A percentile compares a stretch with the other conserved stretches of the same genome.
Conservation (phyloP, 192 early-diverging fungal genomes). For the Backusella parvicylindrica region DNA sequence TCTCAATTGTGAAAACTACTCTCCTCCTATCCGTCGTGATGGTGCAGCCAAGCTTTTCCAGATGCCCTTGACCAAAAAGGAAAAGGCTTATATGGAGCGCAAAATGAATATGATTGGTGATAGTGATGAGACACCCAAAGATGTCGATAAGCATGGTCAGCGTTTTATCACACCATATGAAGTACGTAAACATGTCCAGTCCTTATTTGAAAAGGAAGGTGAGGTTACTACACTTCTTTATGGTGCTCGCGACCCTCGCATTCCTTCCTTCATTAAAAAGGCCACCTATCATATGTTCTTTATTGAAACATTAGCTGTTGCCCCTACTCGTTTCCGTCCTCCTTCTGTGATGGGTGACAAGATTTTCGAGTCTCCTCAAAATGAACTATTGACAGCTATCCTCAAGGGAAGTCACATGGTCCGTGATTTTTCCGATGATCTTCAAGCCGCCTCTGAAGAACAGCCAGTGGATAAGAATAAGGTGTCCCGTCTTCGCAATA, state of each 20-base stretch:
- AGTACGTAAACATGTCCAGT: conserved; percentile 71
- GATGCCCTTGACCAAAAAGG: conserved; percentile 65
- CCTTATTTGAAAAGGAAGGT: conserved; percentile 77
- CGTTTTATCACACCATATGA: conserved; percentile 69
- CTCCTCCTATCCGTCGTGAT: conserved; percentile 78
- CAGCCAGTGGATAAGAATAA: conserved; percentile 16
- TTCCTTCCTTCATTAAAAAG: conserved; percentile 31
- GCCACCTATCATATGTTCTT: conserved; percentile 86
- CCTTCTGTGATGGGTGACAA: conserved; percentile 87
- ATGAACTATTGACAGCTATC: conserved; percentile 80
- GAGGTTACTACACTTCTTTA: conserved; percentile 78
- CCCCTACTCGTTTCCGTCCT: conserved; percentile 93
- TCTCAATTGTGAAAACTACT: conserved; percentile 57
- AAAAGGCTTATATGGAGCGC: conserved; percentile 51
- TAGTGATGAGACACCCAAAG: conserved; percentile 26
- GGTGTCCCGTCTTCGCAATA: conserved; percentile 12
- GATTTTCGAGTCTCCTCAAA: conserved; percentile 93
- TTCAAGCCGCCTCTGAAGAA: conserved; percentile 17
- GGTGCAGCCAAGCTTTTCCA: conserved; percentile 85
- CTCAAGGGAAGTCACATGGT: conserved; percentile 76
- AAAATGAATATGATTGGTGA: conserved; percentile 30
- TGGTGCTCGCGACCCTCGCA: conserved; percentile 58
- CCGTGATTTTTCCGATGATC: conserved; percentile 48
- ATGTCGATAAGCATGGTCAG: conserved; percentile 32
- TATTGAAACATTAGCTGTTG: conserved; percentile 84